Evolutionary conservation across 2,329 filamentous ascomycete genomes (phyloP), one percentile per base, ranked within the genome.

Genomic region (Macrophomina tecta): DNA sequence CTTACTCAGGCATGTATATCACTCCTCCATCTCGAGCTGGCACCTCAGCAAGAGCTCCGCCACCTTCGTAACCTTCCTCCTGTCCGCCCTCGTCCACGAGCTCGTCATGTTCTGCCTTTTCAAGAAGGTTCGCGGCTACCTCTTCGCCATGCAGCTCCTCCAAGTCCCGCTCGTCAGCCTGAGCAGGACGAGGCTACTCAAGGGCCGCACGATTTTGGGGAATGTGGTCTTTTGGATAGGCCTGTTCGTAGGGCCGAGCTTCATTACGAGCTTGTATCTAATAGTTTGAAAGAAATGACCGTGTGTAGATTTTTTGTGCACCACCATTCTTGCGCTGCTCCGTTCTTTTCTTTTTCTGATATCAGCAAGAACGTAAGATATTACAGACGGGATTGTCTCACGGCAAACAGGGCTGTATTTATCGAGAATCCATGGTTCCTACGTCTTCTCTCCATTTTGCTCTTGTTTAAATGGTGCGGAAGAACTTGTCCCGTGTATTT

Each of bases 31-130:
- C 73, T 91, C 89, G 1, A 87, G 89, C 9, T 86, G 93, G 76
- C 88, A 88, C 68, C 83, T 93, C 62, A 87, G 88, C 71, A 90
- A 89, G 74, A 84, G 87, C 70, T 87, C 87, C 4, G 91, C 91
- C 1, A 93, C 91, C 0, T 85, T 93, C 63, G 88, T 92, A 52
- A 93, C 91, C 0, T 93, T 93, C 74, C 83, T 92, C 70, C 80
- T 93, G 18, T 90, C 86, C 7, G 90, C 90, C 0, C 84, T 89
- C 69, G 84, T 91, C 23, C 90, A 93, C 73, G 91, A 94, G 76
- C 80, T 93, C 53, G 85, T 93, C 73, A 93, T 93, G 91, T 90
- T 89, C 82, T 91, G 91, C 70, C 82, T 94, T 40, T 94, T 94
- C 77, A 90, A 90, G 77, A 93, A 92, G 77, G 82, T 93, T 9